These are phyloP conservation scores for Dissophora ornata DNA, from an alignment of 192 early-diverging fungal genomes.

Conservation along the genomic window DNA sequence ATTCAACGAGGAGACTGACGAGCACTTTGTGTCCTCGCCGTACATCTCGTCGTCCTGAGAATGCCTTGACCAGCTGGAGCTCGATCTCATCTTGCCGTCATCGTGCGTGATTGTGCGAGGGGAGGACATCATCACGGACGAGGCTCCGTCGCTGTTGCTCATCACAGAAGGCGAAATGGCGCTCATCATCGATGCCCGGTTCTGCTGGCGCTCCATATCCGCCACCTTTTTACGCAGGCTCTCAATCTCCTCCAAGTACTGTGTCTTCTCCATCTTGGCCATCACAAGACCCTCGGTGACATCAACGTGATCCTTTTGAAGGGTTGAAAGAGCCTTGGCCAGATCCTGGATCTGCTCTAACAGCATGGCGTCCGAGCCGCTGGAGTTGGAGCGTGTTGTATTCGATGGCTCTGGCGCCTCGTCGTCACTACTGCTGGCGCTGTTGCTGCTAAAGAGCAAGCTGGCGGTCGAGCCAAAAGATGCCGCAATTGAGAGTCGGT, in stretches of 20 bases:
- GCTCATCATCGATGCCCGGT: conserved; percentile 56
- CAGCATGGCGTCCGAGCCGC: conserved; percentile 62
- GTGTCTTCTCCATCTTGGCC: conserved; percentile 64
- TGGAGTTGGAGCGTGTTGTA: conserved; percentile 31
- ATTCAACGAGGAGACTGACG: conserved; percentile 34
- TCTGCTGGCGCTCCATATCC: conserved; percentile 61
- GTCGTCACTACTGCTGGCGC: conserved; percentile 1
- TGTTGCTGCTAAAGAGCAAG: conserved; percentile 12
- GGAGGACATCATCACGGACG: conserved; percentile 35
- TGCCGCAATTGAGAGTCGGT: conserved; percentile 45
- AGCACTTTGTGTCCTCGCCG: conserved; percentile 15
- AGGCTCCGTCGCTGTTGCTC: conserved; percentile 24
- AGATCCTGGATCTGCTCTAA: conserved; percentile 69
- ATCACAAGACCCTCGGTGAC: conserved; percentile 72
- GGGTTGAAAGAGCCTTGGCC: conserved; percentile 68
- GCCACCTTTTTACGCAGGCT: conserved; percentile 61
- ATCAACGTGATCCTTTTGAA: conserved; percentile 76
- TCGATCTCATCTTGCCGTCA: conserved; percentile 37
- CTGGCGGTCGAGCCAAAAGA: conserved; percentile 40
- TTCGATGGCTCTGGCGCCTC: conserved; percentile 25
- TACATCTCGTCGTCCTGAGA: conserved; percentile 38
- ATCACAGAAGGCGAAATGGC: conserved; percentile 42
- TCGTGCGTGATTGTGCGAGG: conserved; percentile 40
- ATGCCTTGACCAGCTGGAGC: conserved; percentile 38
- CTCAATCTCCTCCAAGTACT: conserved; percentile 61